Conservation (phyloP, 345 rosid genomes). For the thale cress (Arabidopsis thaliana) region DNA sequence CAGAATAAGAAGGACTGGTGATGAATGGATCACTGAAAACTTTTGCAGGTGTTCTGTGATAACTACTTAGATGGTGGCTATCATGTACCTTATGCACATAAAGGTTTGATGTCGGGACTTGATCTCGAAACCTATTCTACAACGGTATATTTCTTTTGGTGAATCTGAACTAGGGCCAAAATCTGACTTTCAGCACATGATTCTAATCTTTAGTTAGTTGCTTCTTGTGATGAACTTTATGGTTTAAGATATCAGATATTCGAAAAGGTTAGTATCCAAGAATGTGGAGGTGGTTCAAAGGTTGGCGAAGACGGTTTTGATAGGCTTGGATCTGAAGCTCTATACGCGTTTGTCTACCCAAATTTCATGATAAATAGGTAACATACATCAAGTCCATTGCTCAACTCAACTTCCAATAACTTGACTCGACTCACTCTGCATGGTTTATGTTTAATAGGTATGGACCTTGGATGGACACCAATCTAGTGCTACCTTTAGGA, state of each 20-base stretch:
- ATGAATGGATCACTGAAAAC: not conserved
- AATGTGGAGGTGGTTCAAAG: conserved; percentile 63
- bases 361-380: conserved; percentile 97
- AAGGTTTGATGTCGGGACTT: conserved; percentile 82
- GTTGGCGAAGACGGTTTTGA: conserved; percentile 47
- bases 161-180: not conserved
- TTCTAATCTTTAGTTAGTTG: conserved; percentile 18
- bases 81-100: conserved; percentile 95
- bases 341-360: conserved; percentile 87
- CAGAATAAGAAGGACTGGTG: conserved; percentile 6
- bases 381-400: not conserved
- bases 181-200: conserved; percentile 2
- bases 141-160: conserved; percentile 52
- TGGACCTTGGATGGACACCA: conserved; percentile 99
- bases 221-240: not conserved
- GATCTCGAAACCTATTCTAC: conserved; percentile 80
- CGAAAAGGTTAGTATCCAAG: conserved; percentile 86
- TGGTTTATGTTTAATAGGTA: conserved; percentile 52
- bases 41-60: conserved; percentile 88
- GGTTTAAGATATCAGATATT: conserved; percentile 50
- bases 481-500: conserved; percentile 78
- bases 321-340: conserved; percentile 80
- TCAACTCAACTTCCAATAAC: not conserved
- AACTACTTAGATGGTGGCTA: conserved; percentile 98
- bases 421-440: conserved; percentile 1